These are phyloP conservation scores for Cladosporium sp. DNA, from an alignment of 2,329 filamentous ascomycete species.

Conservation along the genomic window DNA sequence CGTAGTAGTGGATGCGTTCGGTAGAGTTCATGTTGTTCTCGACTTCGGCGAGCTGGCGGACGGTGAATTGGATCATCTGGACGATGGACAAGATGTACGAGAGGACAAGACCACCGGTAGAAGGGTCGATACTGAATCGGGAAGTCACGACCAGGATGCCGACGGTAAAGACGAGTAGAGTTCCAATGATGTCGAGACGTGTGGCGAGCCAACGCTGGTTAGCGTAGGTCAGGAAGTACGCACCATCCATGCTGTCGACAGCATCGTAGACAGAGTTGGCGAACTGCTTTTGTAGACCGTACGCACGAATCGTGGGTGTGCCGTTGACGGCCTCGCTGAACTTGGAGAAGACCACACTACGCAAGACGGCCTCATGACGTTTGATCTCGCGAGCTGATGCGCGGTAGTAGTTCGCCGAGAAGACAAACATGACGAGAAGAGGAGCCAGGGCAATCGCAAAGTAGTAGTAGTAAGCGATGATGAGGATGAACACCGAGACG, in stretches of 20 bases:
- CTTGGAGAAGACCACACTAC: conserved; percentile 84
- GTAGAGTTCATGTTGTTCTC: conserved; percentile 99
- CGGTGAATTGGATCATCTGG: conserved; percentile 93
- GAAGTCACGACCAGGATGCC: conserved; percentile 91
- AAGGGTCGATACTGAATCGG: conserved; percentile 79
- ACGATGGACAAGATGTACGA: conserved; percentile 93
- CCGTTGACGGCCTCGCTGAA: conserved; percentile 88
- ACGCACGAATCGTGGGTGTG: conserved; percentile 82
- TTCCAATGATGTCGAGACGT: conserved; percentile 81
- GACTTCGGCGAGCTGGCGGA: conserved; percentile 89
- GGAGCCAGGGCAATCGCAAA: conserved; percentile 71
- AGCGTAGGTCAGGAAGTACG: conserved; percentile 92
- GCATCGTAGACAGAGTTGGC: conserved; percentile 65
- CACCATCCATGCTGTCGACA: conserved; percentile 89
- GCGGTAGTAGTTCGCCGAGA: conserved; percentile 84
- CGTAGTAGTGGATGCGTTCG: conserved; percentile 88
- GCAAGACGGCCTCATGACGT: conserved; percentile 84
- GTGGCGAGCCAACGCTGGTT: conserved; percentile 93
- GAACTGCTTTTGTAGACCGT: conserved; percentile 78
- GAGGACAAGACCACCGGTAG: conserved; percentile 82
- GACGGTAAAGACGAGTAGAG: conserved; percentile 79
- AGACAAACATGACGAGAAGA: conserved; percentile 73
- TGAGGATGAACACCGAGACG: conserved; percentile 78
- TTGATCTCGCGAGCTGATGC: conserved; percentile 92
- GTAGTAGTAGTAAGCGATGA: conserved; percentile 94